Evolutionary conservation across 805 yeast genomes (phyloP), one percentile per base, ranked within the genome.

Genomic region (Sugiyamaella valdiviana): DNA sequence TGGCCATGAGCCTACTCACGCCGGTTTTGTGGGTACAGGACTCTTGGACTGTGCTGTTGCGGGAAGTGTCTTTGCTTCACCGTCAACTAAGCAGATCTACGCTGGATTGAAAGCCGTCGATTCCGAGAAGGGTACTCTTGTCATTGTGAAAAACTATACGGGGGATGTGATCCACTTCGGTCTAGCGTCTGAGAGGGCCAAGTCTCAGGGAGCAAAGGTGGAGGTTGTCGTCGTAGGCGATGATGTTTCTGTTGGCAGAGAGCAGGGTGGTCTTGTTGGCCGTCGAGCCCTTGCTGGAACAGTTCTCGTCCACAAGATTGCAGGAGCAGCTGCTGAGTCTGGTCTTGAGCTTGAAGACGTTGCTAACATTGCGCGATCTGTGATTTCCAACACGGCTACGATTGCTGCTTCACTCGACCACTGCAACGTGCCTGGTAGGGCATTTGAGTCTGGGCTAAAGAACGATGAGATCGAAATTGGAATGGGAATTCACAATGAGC

Each of bases 81-180:
- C 98, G 2, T 79, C 89, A n/a, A 87, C 96, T 1, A 85, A 82
- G 59, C 98, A 90, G 67, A 85, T 90, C 57, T 71, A 72, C 63
- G 77, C 85, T 9, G 88, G 84, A 1, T 67, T 89, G 46, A 78
- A 79, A 55, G 82, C 88, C 10, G 70, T 78, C 39, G 44, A 36
- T 10, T 57, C 77, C 5, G 58, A 71, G 6, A 74, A 75, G 51
- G 96, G 96, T 23, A 82, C 87, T 5, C 66, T 90, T 46, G 69
- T 90, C 36, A 77, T 90, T 43, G 95, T 87, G 39, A 90, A 90
- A 68, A 90, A 91, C 67, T 90, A 90, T 67, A 90, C 97, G 3
- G 98, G 98, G 26, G 98, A 90, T 67, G 82, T 91, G 15, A 69
- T 90, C 47, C 96, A 90, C 67, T 90, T 91, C 67, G 96, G 96